phyloP scores from a whole-genome alignment of 257 asterid genomes.

The Jacaranda copaia region DNA sequence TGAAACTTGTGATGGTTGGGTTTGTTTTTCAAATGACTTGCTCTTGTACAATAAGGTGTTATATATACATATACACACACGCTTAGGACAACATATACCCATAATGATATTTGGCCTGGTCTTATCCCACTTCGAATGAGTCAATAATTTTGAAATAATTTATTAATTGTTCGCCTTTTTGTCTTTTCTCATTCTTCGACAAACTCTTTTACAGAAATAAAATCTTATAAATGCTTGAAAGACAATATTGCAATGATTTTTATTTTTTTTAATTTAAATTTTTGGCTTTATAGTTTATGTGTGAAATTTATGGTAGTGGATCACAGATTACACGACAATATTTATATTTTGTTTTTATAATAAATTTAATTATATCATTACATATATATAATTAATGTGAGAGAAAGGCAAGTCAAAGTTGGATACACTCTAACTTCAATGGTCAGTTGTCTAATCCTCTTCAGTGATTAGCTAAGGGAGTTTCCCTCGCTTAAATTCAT shows the following conservation, averaged over 20 bases:
- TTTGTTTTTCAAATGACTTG: constrained; percentile 44
- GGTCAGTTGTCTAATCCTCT: constrained; percentile 37
- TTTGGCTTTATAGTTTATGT: neutral
- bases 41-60: constrained; percentile 33
- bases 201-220: too few species aligned
- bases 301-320: too few species aligned
- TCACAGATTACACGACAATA: too few species aligned
- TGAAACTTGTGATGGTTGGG: constrained; percentile 27
- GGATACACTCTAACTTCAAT: constrained; percentile 41
- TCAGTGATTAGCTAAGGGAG: constrained; percentile 36
- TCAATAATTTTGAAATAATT: too few species aligned
- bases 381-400: constrained; percentile 13
- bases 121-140: too few species aligned
- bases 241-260: too few species aligned
- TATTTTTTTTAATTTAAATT: too few species aligned
- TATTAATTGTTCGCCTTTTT: too few species aligned
- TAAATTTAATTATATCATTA: neutral
- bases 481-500: constrained; percentile 30
- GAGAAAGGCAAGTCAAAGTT: constrained; percentile 63
- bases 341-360: too few species aligned
- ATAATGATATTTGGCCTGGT: too few species aligned
- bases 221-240: too few species aligned
- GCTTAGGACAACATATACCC: neutral
- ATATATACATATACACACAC: neutral
- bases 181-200: too few species aligned